Evolutionary conservation across 495 filamentous ascomycete genomes (phyloP).

Genomic region (Neurospora discreta): DNA sequence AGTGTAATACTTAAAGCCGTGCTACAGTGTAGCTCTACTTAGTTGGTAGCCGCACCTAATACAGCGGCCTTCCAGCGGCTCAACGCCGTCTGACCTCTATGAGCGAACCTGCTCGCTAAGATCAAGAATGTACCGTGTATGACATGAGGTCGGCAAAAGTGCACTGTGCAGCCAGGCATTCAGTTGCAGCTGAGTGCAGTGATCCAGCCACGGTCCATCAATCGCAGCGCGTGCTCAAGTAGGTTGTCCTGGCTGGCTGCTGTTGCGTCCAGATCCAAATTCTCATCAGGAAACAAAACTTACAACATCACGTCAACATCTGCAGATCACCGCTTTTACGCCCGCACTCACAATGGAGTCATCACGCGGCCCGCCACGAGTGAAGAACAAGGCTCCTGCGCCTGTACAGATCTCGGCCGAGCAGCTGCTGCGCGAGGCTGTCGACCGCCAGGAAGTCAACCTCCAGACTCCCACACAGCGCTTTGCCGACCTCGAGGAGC

Average conservation of each 20-base stretch:
- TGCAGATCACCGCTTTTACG: background rate
- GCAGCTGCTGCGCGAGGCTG: constrained; percentile 93
- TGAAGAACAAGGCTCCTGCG: constrained; percentile 93
- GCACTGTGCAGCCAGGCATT: background rate
- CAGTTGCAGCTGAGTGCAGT: too few species aligned
- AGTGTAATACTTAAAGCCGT: too few species aligned
- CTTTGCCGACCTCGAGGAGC: constrained; percentile 92
- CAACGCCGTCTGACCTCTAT: background rate
- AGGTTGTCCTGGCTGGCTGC: background rate
- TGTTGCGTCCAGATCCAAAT: background rate
- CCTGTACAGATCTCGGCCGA: constrained; percentile 88
- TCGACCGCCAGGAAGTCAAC: constrained; percentile 87
- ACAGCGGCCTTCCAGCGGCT: background rate
- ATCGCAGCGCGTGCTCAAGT: background rate
- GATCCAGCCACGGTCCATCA: background rate
- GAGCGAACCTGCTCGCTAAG: background rate
- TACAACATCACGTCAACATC: background rate
- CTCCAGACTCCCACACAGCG: constrained; percentile 87
- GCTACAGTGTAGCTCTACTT: too few species aligned
- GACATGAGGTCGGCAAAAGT: background rate
- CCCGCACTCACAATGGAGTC: constrained; percentile 60
- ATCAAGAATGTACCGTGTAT: too few species aligned
- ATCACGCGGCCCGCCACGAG: constrained; percentile 84
- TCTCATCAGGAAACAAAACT: background rate
- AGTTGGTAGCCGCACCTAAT: too few species aligned